These are phyloP conservation scores for Circinella minor DNA, from an alignment of 371 early-diverging fungal genomes.

Conservation along the genomic window DNA sequence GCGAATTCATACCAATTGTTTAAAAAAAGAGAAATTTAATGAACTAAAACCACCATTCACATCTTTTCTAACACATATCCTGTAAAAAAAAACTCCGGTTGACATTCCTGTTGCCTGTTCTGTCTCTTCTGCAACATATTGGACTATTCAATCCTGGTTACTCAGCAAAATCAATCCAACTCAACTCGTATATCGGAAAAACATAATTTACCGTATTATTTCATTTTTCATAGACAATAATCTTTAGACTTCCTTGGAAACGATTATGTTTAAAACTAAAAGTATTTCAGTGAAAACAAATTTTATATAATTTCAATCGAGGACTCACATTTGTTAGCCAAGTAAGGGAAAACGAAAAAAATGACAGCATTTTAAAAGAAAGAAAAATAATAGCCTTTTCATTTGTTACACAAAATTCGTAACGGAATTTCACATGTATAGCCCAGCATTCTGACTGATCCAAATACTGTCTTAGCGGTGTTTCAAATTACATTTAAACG, in stretches of 20 bases:
- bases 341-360: not conserved
- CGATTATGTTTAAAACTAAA: too few species aligned
- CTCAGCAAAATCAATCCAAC: conserved; percentile 1
- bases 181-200: not conserved
- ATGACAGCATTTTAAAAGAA: not conserved
- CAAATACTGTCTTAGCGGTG: not conserved
- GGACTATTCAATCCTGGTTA: not conserved
- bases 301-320: not conserved
- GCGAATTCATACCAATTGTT: too few species aligned
- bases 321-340: not conserved
- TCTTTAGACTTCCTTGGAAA: too few species aligned
- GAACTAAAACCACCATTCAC: not conserved
- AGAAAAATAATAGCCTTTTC: not conserved
- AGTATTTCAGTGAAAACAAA: not conserved
- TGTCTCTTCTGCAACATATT: not conserved
- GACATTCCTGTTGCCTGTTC: not conserved
- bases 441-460: conserved; percentile 5
- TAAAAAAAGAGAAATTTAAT: too few species aligned
- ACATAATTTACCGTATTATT: not conserved
- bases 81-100: not conserved
- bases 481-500: conserved; percentile 4
- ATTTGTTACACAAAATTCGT: not conserved
- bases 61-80: not conserved
- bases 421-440: conserved; percentile 9
- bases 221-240: not conserved